Evolutionary conservation across 768 basidiomycete genomes (phyloP).

Genomic region (Boletus sp.): DNA sequence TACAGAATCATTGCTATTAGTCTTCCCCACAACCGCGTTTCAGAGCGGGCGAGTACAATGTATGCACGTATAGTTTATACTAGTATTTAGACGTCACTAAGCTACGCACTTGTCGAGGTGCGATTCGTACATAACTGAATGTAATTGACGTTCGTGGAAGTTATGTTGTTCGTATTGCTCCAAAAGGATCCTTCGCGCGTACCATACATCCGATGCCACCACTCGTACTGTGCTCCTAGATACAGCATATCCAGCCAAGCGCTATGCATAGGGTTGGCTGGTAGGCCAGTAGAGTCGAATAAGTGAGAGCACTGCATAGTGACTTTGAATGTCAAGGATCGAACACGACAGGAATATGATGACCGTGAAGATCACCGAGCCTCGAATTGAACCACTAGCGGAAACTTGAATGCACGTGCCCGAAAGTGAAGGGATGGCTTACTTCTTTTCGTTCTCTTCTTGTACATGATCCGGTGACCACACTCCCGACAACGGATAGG

Average conservation of each 20-base stretch:
- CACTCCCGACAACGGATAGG: slow-evolving; percentile 96
- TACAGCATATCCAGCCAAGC: not conserved
- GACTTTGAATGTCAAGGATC: not conserved
- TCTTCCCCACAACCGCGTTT: not conserved
- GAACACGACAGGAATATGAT: not conserved
- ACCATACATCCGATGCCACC: not conserved
- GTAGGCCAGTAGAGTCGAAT: not conserved
- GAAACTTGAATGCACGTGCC: not conserved
- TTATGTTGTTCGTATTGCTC: no score
- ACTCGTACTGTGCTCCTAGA: not conserved
- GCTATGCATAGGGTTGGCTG: not conserved
- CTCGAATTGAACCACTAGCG: slow-evolving; percentile 35
- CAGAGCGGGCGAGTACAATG: slow-evolving; percentile 4
- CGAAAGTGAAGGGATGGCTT: slow-evolving; percentile 31
- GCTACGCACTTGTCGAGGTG: not conserved
- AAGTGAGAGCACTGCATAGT: not conserved
- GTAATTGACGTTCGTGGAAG: no score
- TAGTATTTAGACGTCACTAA: slow-evolving; percentile 9
- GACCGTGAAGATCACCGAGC: slow-evolving; percentile 22
- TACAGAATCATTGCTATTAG: slow-evolving; percentile 7
- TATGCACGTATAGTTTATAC: slow-evolving; percentile 23
- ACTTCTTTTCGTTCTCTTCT: slow-evolving; percentile 95
- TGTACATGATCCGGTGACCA: slow-evolving; percentile 98
- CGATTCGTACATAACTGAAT: not conserved
- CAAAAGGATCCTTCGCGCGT: not conserved